Conservation (phyloP, 2,329 filamentous ascomycete species). For the Ophiocordyceps australis region DNA sequence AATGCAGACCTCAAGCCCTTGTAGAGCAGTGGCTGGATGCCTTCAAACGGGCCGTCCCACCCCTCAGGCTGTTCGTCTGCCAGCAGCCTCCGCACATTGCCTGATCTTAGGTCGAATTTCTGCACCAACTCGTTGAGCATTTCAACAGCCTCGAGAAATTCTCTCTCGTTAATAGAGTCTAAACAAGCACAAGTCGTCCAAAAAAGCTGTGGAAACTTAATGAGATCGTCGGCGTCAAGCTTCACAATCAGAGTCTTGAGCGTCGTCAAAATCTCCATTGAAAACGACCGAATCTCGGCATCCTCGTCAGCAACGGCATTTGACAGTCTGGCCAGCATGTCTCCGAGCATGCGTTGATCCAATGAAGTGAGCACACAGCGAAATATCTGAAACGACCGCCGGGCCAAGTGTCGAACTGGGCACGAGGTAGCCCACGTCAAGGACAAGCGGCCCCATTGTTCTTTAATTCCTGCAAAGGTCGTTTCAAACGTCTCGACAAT, state of each 20-base stretch:
- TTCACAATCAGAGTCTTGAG: slow-evolving; percentile 81
- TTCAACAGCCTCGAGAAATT: slow-evolving; percentile 78
- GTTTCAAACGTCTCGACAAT: slow-evolving; percentile 75
- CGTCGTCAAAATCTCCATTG: slow-evolving; percentile 93
- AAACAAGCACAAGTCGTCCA: slow-evolving; percentile 96
- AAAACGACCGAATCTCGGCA: slow-evolving; percentile 86
- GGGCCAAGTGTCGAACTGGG: slow-evolving; percentile 84
- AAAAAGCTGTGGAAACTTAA: slow-evolving; percentile 89
- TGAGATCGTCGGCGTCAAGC: slow-evolving; percentile 57
- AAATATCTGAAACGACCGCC: slow-evolving; percentile 94
- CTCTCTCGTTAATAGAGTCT: slow-evolving; percentile 89
- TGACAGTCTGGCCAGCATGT: slow-evolving; percentile 88
- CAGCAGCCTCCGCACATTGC: slow-evolving; percentile 49
- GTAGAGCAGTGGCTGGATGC: slow-evolving; percentile 70
- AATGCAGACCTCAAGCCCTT: slow-evolving; percentile 80
- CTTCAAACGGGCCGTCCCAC: slow-evolving; percentile 83
- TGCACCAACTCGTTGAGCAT: slow-evolving; percentile 80
- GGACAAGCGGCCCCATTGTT: slow-evolving; percentile 79
- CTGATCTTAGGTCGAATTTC: slow-evolving; percentile 64
- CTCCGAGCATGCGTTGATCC: slow-evolving; percentile 85
- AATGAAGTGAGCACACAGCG: slow-evolving; percentile 80
- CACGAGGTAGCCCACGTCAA: slow-evolving; percentile 95
- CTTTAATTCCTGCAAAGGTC: slow-evolving; percentile 70
- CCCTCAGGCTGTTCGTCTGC: slow-evolving; percentile 62
- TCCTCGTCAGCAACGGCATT: slow-evolving; percentile 96